These are phyloP conservation scores for Dioscorea dumetorum DNA, from an alignment of 106 monocot genomes.

Conservation along the genomic window DNA sequence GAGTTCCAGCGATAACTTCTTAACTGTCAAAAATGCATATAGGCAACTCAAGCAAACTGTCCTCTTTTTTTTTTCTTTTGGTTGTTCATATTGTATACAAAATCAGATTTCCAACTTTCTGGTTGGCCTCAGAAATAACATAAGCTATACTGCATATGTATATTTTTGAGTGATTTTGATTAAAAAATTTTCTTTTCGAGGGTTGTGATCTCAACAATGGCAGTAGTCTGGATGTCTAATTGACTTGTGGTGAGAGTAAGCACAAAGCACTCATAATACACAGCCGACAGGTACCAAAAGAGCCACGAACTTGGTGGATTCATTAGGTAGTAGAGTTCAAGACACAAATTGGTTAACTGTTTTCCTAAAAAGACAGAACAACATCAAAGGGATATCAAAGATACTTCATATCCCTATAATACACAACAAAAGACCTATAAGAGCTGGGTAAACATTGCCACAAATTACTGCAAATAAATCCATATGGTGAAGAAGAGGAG, in stretches of 20 bases:
- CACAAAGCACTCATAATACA: too few species aligned
- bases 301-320: slow-evolving; percentile 14
- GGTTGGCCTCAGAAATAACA: not conserved
- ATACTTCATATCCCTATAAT: not conserved
- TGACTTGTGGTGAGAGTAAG: too few species aligned
- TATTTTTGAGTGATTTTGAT: too few species aligned
- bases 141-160: too few species aligned
- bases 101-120: not conserved
- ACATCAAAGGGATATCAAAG: not conserved
- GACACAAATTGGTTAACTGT: not conserved
- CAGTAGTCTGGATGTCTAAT: too few species aligned
- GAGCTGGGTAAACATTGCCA: not conserved
- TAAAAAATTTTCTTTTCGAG: not conserved
- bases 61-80: too few species aligned
- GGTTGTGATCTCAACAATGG: too few species aligned
- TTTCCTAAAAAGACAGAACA: not conserved
- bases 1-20: too few species aligned
- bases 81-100: not conserved
- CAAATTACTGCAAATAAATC: too few species aligned
- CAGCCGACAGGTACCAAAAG: not conserved
- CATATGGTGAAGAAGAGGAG: too few species aligned
- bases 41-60: too few species aligned
- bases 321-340: slow-evolving; percentile 1
- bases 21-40: too few species aligned
- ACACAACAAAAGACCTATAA: not conserved